Conservation (phyloP, 805 yeast genomes). For the Teunomyces barrocoloradensis region DNA sequence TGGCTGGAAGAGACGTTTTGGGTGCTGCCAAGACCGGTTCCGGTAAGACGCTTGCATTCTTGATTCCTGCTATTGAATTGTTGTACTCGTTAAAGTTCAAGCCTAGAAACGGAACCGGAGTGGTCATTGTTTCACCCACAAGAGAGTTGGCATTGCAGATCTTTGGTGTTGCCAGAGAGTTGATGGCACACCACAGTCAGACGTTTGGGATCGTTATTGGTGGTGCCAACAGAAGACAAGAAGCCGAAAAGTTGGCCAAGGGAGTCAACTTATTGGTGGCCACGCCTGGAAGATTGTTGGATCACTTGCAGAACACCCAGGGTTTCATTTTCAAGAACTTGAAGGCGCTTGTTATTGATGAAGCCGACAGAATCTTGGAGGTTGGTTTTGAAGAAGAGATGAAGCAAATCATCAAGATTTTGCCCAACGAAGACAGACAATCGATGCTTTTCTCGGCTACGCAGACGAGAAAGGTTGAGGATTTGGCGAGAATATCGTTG, state of each 20-base stretch:
- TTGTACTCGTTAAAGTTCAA: slow-evolving; percentile 87
- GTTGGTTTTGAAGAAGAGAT: slow-evolving; percentile 99
- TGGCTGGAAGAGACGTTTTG: slow-evolving; percentile 95
- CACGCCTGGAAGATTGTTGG: slow-evolving; percentile 95
- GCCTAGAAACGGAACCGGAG: slow-evolving; percentile 98
- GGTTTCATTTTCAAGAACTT: slow-evolving; percentile 94
- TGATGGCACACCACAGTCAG: slow-evolving; percentile 87
- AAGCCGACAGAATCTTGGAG: slow-evolving; percentile 96
- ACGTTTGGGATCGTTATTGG: slow-evolving; percentile 97
- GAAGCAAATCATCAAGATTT: slow-evolving; percentile 91
- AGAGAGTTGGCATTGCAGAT: slow-evolving; percentile 97
- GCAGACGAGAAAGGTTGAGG: slow-evolving; percentile 98
- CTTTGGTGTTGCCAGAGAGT: slow-evolving; percentile 95
- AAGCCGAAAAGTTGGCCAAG: slow-evolving; percentile 88
- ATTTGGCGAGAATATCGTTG: slow-evolving; percentile 92
- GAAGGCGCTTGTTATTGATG: slow-evolving; percentile 92
- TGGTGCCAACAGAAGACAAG: slow-evolving; percentile 96
- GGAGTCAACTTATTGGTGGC: slow-evolving; percentile 95
- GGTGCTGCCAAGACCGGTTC: slow-evolving; percentile 99
- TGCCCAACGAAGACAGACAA: slow-evolving; percentile 92
- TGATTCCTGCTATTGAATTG: slow-evolving; percentile 93
- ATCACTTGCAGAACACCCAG: slow-evolving; percentile 92
- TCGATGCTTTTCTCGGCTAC: slow-evolving; percentile 99
- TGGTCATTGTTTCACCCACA: slow-evolving; percentile 92
- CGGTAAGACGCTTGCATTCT: slow-evolving; percentile 94